Conservation (phyloP, 1,139 yeast species). For the Hansenula lynferdii region DNA sequence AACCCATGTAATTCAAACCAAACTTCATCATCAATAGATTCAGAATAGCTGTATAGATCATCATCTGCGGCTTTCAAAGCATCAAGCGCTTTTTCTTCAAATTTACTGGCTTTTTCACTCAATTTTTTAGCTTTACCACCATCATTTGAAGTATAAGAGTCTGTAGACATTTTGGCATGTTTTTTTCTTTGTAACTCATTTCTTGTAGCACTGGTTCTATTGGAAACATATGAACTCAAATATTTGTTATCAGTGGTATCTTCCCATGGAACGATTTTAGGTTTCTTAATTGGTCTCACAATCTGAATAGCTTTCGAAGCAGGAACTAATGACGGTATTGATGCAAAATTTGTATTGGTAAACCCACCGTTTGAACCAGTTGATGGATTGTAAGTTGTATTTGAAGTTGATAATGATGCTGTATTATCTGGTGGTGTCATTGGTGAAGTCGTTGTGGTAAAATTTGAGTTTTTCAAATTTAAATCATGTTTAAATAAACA, state of each 20-base stretch:
- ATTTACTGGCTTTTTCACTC: conserved; percentile 28
- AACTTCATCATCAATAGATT: conserved; percentile 11
- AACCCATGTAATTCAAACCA: conserved; percentile 36
- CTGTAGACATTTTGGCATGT: conserved; percentile 32
- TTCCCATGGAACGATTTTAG: conserved; percentile 32
- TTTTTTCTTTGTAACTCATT: conserved; percentile 27
- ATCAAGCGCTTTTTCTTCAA: conserved; percentile 15
- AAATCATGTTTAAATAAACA: conserved; percentile 33
- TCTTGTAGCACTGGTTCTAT: conserved; percentile 13
- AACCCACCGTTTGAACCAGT: too few relatives aligned
- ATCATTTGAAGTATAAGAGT: conserved; percentile 31
- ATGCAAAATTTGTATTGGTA: conserved; percentile 1
- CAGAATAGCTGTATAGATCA: conserved; percentile 17
- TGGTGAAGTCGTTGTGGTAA: background rate
- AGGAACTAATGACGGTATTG: conserved; percentile 7
- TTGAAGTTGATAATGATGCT: conserved; percentile 2
- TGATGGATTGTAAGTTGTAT: background rate
- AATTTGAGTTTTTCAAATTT: conserved; percentile 1
- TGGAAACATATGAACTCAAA: conserved; percentile 11
- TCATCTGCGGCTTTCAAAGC: conserved; percentile 21
- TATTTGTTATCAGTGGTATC: conserved; percentile 1
- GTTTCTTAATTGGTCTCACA: conserved; percentile 22
- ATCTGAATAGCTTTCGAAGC: conserved; percentile 12
- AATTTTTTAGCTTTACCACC: conserved; percentile 31
- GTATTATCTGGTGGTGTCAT: background rate